phyloP scores from a whole-genome alignment of 805 yeast genomes.

The Candida coleopterorum region DNA sequence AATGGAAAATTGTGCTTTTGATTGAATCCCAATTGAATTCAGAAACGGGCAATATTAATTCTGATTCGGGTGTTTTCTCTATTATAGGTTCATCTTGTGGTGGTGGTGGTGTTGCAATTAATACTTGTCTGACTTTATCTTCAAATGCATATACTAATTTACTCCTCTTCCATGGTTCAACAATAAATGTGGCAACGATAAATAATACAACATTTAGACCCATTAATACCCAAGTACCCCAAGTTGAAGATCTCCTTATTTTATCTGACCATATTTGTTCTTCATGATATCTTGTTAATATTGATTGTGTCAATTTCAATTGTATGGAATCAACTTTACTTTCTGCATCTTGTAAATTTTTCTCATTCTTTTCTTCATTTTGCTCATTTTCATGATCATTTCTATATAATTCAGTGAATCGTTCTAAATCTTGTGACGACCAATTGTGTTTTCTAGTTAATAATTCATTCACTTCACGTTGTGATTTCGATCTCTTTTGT shows the following conservation, averaged over 20 bases:
- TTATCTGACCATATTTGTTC: conserved; percentile 98
- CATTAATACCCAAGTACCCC: conserved; percentile 94
- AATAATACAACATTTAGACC: conserved; percentile 78
- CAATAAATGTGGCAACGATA: conserved; percentile 72
- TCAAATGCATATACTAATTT: conserved; percentile 81
- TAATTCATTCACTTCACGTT: conserved; percentile 80
- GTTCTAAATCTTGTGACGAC: conserved; percentile 73
- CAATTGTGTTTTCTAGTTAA: conserved; percentile 81
- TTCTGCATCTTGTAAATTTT: conserved; percentile 51
- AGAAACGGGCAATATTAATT: not conserved
- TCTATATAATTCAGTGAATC: conserved; percentile 76
- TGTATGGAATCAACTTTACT: conserved; percentile 62
- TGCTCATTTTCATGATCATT: conserved; percentile 74
- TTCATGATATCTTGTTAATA: conserved; percentile 86
- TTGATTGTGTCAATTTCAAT: conserved; percentile 64
- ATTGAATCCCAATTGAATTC: conserved; percentile 15
- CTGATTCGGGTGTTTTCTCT: conserved; percentile 5
- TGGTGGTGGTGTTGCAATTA: conserved; percentile 13
- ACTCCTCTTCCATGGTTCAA: conserved; percentile 93
- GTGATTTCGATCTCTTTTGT: conserved; percentile 60
- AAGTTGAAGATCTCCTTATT: conserved; percentile 87
- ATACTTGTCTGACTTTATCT: conserved; percentile 55
- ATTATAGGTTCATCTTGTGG: conserved; percentile 18
- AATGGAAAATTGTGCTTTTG: conserved; percentile 9
- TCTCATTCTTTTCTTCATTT: conserved; percentile 49